Conservation (phyloP, 129 eudicot genomes). For the Ambrosia trifida region DNA sequence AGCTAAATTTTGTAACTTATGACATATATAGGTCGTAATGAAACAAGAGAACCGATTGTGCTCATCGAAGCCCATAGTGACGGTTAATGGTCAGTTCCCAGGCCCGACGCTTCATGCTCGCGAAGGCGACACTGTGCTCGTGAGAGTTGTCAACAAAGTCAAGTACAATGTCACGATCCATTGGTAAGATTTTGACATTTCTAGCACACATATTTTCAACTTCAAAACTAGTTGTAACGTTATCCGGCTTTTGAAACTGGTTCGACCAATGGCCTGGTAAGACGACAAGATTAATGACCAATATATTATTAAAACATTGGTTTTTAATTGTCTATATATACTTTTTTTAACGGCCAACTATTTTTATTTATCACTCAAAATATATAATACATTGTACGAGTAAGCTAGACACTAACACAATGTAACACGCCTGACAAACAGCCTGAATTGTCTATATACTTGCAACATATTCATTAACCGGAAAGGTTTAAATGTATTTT, state of each 20-base stretch:
- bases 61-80: slow-evolving; percentile 62
- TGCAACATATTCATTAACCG: not conserved
- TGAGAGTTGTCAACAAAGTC: slow-evolving; percentile 70
- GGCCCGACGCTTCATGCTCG: slow-evolving; percentile 79
- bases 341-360: too few relatives aligned
- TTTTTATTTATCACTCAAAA: too few relatives aligned
- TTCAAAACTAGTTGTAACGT: too few relatives aligned
- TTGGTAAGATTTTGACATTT: slow-evolving; percentile 40
- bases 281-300: too few relatives aligned
- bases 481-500: not conserved
- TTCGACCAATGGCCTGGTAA: too few relatives aligned
- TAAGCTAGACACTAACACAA: too few relatives aligned
- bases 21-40: slow-evolving; percentile 50
- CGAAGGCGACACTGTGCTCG: slow-evolving; percentile 71
- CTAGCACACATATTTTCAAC: not conserved
- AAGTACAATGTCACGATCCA: slow-evolving; percentile 74
- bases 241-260: too few relatives aligned
- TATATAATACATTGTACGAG: too few relatives aligned
- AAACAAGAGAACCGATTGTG: slow-evolving; percentile 62
- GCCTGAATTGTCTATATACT: too few relatives aligned
- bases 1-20: not conserved
- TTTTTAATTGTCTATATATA: too few relatives aligned
- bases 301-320: too few relatives aligned
- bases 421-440: too few relatives aligned
- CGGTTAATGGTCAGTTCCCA: slow-evolving; percentile 64